phyloP scores from a whole-genome alignment of 345 rosid species.

The Syzygium aqueum region DNA sequence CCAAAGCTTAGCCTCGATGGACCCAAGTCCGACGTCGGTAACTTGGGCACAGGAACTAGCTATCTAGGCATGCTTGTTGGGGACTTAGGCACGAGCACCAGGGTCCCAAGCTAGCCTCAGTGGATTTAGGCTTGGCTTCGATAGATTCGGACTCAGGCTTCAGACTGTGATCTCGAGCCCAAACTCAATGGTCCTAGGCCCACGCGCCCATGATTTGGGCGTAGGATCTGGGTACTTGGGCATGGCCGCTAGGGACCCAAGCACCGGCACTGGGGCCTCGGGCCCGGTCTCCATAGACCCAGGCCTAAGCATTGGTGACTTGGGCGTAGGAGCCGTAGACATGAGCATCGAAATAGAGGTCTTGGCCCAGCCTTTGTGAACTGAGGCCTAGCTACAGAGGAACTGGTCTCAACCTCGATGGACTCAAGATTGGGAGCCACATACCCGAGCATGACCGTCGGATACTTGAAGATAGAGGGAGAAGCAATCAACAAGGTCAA shows the following conservation, averaged over 20 bases:
- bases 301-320: no score
- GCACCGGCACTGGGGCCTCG: rapidly evolving
- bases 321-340: no score
- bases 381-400: no score
- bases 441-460: rapidly evolving
- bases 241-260: background rate
- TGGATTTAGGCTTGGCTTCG: rapidly evolving
- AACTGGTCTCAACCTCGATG: no score
- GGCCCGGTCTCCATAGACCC: background rate
- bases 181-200: rapidly evolving
- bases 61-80: no score
- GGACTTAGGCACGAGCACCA: background rate
- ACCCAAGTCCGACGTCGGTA: rapidly evolving
- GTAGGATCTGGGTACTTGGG: rapidly evolving
- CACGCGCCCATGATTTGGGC: rapidly evolving
- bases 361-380: no score
- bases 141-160: rapidly evolving
- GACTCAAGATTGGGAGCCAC: background rate
- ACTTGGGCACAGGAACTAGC: no score
- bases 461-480: background rate
- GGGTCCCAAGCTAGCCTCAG: background rate
- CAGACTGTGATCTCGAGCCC: background rate
- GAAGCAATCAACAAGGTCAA: no score
- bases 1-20: rapidly evolving
- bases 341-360: no score